phyloP scores from a whole-genome alignment of 176 grass and related monocot species.

The Thinopyrum elongatum region DNA sequence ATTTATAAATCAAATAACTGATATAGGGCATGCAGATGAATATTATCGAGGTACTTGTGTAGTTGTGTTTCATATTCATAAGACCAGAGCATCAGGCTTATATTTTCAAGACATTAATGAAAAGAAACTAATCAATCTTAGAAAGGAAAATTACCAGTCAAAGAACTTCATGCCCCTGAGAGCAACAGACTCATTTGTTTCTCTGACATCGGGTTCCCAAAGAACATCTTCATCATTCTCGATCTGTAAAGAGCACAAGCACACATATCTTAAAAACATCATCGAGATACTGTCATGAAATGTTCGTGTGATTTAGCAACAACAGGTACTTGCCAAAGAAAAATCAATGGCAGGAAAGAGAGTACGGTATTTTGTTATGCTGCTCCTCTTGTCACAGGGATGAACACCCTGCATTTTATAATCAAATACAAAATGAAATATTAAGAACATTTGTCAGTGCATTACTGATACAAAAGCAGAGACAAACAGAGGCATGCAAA shows the following conservation, averaged over 20 bases:
- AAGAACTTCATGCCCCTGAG: conserved; percentile 83
- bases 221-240: conserved; percentile 87
- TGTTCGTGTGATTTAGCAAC: background rate
- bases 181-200: conserved; percentile 56
- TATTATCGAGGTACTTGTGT: background rate
- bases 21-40: background rate
- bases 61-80: background rate
- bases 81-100: background rate
- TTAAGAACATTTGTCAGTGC: background rate
- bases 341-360: conserved; percentile 91
- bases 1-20: background rate
- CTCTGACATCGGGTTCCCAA: conserved; percentile 75
- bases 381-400: conserved; percentile 95
- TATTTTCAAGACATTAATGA: background rate
- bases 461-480: background rate
- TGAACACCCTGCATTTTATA: conserved; percentile 63
- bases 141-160: conserved; percentile 59
- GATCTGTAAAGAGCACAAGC: conserved; percentile 38
- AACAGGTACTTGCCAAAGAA: conserved; percentile 70
- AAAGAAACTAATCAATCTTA: background rate
- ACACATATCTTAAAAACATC: background rate
- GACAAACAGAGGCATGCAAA: background rate
- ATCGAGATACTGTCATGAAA: background rate
- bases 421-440: background rate
- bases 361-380: conserved; percentile 67